phyloP scores from a whole-genome alignment of 1,139 yeast genomes.

The Candida smagusa region DNA sequence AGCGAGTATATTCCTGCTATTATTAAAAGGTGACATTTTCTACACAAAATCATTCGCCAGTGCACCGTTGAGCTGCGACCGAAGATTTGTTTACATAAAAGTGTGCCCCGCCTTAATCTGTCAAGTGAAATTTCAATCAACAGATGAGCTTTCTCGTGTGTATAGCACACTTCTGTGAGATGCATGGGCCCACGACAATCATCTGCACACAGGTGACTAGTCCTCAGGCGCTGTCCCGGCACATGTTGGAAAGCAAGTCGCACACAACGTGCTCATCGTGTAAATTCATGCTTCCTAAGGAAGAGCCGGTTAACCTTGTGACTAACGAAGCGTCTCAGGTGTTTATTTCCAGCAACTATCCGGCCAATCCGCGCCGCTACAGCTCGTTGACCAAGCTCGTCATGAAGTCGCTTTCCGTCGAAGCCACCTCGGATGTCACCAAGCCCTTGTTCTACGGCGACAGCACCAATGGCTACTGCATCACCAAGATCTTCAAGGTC shows the following conservation, averaged over 20 bases:
- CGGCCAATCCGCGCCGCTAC: constrained; percentile 51
- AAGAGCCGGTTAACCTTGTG: constrained; percentile 24
- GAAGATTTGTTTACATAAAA: no score
- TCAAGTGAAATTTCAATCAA: no score
- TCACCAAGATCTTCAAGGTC: constrained; percentile 64
- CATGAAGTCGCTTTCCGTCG: constrained; percentile 68
- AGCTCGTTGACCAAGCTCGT: constrained; percentile 58
- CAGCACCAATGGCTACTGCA: constrained; percentile 61
- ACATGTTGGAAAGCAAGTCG: constrained; percentile 18
- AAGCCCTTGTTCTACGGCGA: constrained; percentile 76
- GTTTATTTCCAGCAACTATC: constrained; percentile 58
- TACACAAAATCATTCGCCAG: no score
- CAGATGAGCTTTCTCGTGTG: constrained; percentile 31
- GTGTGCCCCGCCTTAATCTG: no score
- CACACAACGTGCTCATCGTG: constrained; percentile 59
- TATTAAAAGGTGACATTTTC: no score
- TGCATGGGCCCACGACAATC: constrained; percentile 80
- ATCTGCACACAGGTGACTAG: constrained; percentile 62
- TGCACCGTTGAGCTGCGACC: no score
- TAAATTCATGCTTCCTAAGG: constrained; percentile 46
- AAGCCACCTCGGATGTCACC: constrained; percentile 61
- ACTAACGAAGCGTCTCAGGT: constrained; percentile 14
- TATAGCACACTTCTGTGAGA: constrained; percentile 80
- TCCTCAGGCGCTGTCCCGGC: constrained; percentile 3
- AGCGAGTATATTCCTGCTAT: no score